These are phyloP conservation scores for Ampelomyces quisqualis DNA, from an alignment of 2,329 filamentous ascomycete species.

Conservation along the genomic window DNA sequence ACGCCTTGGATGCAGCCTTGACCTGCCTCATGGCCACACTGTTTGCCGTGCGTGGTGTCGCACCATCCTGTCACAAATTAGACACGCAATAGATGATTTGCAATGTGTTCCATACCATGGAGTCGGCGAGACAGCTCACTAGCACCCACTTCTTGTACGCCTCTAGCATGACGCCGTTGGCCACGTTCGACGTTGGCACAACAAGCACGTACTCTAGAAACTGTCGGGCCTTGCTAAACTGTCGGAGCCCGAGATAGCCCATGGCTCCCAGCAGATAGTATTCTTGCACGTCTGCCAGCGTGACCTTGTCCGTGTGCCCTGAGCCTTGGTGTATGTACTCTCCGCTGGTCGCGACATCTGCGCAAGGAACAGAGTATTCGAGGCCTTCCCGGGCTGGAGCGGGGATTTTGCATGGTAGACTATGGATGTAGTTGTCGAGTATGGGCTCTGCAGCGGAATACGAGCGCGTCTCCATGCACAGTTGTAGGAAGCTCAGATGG, in stretches of 20 bases:
- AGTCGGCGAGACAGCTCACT: constrained; percentile 69
- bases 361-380: constrained; percentile 45
- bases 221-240: constrained; percentile 48
- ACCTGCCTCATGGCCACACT: constrained; percentile 58
- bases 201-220: constrained; percentile 55
- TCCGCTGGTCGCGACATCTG: constrained; percentile 48
- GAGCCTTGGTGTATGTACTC: constrained; percentile 62
- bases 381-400: constrained; percentile 30
- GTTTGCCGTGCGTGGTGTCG: constrained; percentile 59
- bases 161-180: constrained; percentile 79
- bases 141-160: constrained; percentile 92
- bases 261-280: constrained; percentile 55
- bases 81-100: constrained; percentile 15
- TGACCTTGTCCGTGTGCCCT: constrained; percentile 59
- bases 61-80: constrained; percentile 44
- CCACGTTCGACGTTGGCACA: constrained; percentile 64
- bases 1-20: constrained; percentile 64
- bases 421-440: constrained; percentile 66
- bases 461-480: constrained; percentile 57
- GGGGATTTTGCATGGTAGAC: constrained; percentile 55
- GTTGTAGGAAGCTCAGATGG: constrained; percentile 59
- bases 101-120: constrained; percentile 51
- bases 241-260: constrained; percentile 49
- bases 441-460: constrained; percentile 60
- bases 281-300: constrained; percentile 55